These are phyloP conservation scores for Torulaspora maleeae DNA, from an alignment of 805 yeast species.

Conservation along the genomic window DNA sequence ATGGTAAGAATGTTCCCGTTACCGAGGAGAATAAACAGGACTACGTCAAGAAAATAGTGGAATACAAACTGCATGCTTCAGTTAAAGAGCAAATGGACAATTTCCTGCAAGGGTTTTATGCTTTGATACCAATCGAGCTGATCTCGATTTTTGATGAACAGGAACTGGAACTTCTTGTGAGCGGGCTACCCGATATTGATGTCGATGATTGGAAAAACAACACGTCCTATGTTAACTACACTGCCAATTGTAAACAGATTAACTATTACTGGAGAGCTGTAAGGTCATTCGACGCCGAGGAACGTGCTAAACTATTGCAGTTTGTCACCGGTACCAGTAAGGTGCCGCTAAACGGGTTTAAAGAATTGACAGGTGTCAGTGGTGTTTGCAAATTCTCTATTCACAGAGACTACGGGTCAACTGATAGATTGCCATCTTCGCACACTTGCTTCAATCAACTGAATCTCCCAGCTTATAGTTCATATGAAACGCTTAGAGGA, in stretches of 20 bases:
- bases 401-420: conserved; percentile 81
- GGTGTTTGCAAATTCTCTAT: conserved; percentile 84
- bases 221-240: conserved; percentile 74
- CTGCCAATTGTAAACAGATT: conserved; percentile 77
- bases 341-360: conserved; percentile 92
- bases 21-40: conserved; percentile 88
- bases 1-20: conserved; percentile 80
- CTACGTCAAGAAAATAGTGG: conserved; percentile 80
- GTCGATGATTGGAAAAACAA: conserved; percentile 94
- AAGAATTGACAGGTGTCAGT: conserved; percentile 79
- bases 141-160: conserved; percentile 90
- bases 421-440: conserved; percentile 86
- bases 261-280: conserved; percentile 99
- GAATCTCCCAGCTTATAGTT: conserved; percentile 87
- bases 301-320: conserved; percentile 87
- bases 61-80: conserved; percentile 75
- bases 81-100: conserved; percentile 84
- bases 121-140: conserved; percentile 77
- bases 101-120: conserved; percentile 83
- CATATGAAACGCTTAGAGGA: conserved; percentile 79
- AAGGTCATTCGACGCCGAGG: conserved; percentile 87
- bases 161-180: conserved; percentile 84
- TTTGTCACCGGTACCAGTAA: conserved; percentile 97
- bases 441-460: conserved; percentile 97
- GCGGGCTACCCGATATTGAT: conserved; percentile 95